These are phyloP conservation scores for Neurospora terricola DNA, from an alignment of 495 filamentous ascomycete species.

Conservation along the genomic window DNA sequence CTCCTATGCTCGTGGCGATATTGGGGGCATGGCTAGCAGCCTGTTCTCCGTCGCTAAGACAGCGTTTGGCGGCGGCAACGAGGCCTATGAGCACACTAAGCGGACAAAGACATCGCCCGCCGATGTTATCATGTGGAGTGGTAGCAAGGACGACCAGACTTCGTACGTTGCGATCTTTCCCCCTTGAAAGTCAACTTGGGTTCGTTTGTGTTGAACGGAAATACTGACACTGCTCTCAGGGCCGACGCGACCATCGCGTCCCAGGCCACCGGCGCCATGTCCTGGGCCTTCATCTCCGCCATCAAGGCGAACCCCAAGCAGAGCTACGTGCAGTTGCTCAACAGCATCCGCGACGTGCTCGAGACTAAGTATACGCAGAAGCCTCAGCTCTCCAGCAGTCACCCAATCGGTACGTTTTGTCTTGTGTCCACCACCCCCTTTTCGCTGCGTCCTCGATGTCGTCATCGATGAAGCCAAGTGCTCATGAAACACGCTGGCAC, in stretches of 20 bases:
- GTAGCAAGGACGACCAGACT: conserved; percentile 91
- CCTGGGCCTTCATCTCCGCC: conserved; percentile 84
- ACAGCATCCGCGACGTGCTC: conserved; percentile 86
- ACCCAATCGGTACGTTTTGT: conserved; percentile 69
- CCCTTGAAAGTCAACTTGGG: neutral
- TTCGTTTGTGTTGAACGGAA: conserved; percentile 8
- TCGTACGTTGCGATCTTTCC: conserved; percentile 45
- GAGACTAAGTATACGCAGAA: conserved; percentile 84
- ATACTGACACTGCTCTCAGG: conserved; percentile 27
- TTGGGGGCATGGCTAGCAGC: conserved; percentile 61
- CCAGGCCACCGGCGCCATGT: conserved; percentile 95
- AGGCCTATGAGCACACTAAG: conserved; percentile 70
- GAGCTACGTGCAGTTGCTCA: conserved; percentile 89
- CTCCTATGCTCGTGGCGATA: conserved; percentile 75
- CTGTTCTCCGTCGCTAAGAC: conserved; percentile 79
- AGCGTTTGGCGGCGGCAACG: conserved; percentile 64
- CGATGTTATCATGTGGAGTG: conserved; percentile 98
- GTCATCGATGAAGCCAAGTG: conserved; percentile 7
- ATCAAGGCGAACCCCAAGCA: conserved; percentile 90
- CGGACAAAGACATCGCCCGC: conserved; percentile 89
- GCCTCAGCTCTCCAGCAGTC: conserved; percentile 92
- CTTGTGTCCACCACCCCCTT: conserved; percentile 3
- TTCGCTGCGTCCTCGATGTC: neutral
- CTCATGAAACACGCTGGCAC: neutral
- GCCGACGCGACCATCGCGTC: conserved; percentile 57